Conservation (phyloP, 73 alveolate species). For the Effrenium voratum region DNA sequence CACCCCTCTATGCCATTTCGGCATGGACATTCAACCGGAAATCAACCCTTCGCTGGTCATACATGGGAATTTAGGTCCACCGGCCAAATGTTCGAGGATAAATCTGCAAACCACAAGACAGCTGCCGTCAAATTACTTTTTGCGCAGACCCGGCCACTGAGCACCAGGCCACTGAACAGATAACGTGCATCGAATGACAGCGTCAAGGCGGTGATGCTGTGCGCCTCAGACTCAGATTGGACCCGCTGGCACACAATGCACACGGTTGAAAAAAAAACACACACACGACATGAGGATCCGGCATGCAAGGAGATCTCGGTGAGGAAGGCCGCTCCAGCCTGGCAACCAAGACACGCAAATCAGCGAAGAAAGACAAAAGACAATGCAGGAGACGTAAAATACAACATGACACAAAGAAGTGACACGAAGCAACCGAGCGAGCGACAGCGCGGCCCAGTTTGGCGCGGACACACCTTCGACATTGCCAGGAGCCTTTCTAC, state of each 20-base stretch:
- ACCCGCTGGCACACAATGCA: not conserved
- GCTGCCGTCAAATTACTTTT: not conserved
- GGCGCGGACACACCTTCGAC: too few species aligned
- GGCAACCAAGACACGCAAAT: too few species aligned
- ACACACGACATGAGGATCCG: not conserved
- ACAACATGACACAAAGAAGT: too few species aligned
- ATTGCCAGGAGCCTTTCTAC: too few species aligned
- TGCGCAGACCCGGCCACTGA: not conserved
- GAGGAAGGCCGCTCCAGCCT: constrained; percentile 30
- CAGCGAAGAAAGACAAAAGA: too few species aligned
- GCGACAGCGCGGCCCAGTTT: too few species aligned
- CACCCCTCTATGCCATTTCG: not conserved
- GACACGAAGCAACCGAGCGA: too few species aligned
- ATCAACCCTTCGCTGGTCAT: not conserved
- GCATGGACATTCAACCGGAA: not conserved
- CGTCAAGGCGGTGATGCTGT: constrained; percentile 64
- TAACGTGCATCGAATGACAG: constrained; percentile 41
- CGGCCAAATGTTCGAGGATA: not conserved
- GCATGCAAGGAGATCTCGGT: constrained; percentile 76
- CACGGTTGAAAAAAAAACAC: not conserved
- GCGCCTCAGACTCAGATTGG: constrained; percentile 1
- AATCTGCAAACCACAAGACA: not conserved
- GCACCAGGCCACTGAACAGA: constrained; percentile 53
- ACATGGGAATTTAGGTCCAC: not conserved
- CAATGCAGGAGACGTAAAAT: too few species aligned